phyloP scores from a whole-genome alignment of 768 basidiomycete genomes.

The Leccinum obscurum region DNA sequence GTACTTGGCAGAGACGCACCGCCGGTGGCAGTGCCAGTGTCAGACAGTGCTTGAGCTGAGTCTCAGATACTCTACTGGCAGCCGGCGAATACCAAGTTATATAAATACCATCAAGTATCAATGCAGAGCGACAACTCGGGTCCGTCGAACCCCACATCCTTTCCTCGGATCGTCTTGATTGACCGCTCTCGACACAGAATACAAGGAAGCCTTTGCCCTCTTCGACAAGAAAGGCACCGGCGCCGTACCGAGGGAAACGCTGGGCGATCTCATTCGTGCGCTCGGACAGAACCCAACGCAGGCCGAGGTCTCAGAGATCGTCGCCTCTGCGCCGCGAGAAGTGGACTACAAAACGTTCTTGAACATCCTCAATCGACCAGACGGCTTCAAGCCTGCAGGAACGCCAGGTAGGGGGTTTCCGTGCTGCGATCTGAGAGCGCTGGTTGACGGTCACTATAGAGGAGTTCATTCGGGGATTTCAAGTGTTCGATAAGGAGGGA shows the following conservation, averaged over 20 bases:
- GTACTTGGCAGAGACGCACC: not conserved
- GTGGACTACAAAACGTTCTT: conserved; percentile 95
- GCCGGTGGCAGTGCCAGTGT: not conserved
- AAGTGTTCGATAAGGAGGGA: conserved; percentile 90
- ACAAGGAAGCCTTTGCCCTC: conserved; percentile 96
- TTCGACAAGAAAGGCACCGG: conserved; percentile 98
- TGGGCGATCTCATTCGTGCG: conserved; percentile 92
- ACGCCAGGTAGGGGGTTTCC: conserved; percentile 68
- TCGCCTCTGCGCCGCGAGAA: conserved; percentile 69
- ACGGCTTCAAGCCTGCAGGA: conserved; percentile 96
- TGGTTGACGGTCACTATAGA: conserved; percentile 48
- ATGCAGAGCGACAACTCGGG: conserved; percentile 56
- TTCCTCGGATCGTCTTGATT: not conserved
- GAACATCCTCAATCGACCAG: conserved; percentile 88
- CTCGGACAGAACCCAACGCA: conserved; percentile 99
- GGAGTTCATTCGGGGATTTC: conserved; percentile 99
- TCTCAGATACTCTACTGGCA: not conserved
- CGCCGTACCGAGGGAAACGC: conserved; percentile 79
- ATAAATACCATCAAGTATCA: not conserved
- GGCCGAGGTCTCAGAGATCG: conserved; percentile 88
- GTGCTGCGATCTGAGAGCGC: not conserved
- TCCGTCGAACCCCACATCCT: conserved; percentile 9
- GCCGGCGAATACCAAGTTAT: not conserved
- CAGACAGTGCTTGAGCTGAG: not conserved
- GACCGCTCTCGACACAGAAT: conserved; percentile 54